Evolutionary conservation across 2,329 filamentous ascomycete species (phyloP), one percentile per base, ranked within the genome.

Genomic region (Talaromyces sp.): DNA sequence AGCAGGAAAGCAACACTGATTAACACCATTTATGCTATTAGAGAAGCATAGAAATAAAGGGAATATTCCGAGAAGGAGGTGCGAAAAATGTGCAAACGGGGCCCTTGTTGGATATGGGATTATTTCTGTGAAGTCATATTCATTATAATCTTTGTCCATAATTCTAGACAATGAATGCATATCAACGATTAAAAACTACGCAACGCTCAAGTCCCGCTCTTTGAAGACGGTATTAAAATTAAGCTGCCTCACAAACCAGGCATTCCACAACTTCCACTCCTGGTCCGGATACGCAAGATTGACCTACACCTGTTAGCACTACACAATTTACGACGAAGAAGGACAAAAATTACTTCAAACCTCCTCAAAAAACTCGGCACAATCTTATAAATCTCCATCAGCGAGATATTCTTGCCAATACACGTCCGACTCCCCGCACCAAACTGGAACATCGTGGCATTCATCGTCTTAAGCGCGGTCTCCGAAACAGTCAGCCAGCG

Each of bases 381-480:
- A n/a, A 69, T 41, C 56, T 71, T 70, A 50, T 65, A 65, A 32
- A 71, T 66, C 58, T 71, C 68, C 46, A 70, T 54, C 17, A 71
- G 53, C 38, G 64, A 65, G 52, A 71, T 70, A 52, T 71, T 70
- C 58, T 70, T 71, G 7, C 81, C 81, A 54, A 83, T 80, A 58
- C 81, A 84, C 1, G 81, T 83, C 64, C 82, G 68, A 1, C 80
- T 74, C 0, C 83, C 64, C 31, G 62, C 64, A 19, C 64, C 64
- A 57, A 65, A 65, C 48, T 65, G 59, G 56, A 65, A 65, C 61
- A 65, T 65, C 2, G 61, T 61, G 1, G 55, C 56, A 53, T 65
- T 61, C 64, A 65, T 65, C 19, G 51, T 57, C n/a, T 60, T 59
- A 32, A 58, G 46, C 31, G 12, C 32, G 19, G 54, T 58, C 32